Evolutionary conservation across 2,329 filamentous ascomycete genomes (phyloP).

Genomic region (Sporothrix schenckii): DNA sequence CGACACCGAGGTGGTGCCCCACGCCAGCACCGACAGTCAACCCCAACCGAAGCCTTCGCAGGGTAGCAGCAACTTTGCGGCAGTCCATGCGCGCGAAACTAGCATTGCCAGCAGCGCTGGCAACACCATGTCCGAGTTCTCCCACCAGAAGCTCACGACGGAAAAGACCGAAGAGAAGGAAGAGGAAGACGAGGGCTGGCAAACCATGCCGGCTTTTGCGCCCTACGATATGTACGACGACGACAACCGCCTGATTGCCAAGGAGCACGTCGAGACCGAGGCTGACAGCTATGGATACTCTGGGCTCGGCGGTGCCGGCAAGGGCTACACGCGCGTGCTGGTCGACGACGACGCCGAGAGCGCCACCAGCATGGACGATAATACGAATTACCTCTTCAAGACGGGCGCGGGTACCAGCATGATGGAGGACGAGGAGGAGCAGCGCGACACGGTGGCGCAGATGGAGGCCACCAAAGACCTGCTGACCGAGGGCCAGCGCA

Average conservation of each 20-base stretch:
- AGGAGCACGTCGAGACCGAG: slow-evolving; percentile 72
- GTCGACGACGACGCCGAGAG: slow-evolving; percentile 94
- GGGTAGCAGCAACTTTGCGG: slow-evolving; percentile 35
- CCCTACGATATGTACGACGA: slow-evolving; percentile 96
- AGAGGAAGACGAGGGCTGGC: slow-evolving; percentile 75
- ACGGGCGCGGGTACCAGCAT: slow-evolving; percentile 58
- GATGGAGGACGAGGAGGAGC: slow-evolving; percentile 74
- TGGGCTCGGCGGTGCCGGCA: slow-evolving; percentile 83
- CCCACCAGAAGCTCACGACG: slow-evolving; percentile 76
- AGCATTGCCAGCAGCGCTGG: slow-evolving; percentile 46
- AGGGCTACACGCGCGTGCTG: slow-evolving; percentile 93
- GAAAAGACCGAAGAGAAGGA: slow-evolving; percentile 58
- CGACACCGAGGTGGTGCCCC: not conserved
- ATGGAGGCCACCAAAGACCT: slow-evolving; percentile 96
- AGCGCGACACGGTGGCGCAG: slow-evolving; percentile 82
- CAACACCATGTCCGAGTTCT: slow-evolving; percentile 75
- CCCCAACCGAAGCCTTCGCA: not conserved
- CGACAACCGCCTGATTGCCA: slow-evolving; percentile 82
- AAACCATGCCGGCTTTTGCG: slow-evolving; percentile 91
- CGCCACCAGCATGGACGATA: slow-evolving; percentile 94
- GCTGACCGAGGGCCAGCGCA: slow-evolving; percentile 90
- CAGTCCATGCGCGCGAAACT: slow-evolving; percentile 45
- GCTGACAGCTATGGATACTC: slow-evolving; percentile 69
- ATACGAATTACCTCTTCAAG: slow-evolving; percentile 93
- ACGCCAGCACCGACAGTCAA: slow-evolving; percentile 20